phyloP scores from a whole-genome alignment of 2,329 filamentous ascomycete genomes.

The Microdochium nivale region DNA sequence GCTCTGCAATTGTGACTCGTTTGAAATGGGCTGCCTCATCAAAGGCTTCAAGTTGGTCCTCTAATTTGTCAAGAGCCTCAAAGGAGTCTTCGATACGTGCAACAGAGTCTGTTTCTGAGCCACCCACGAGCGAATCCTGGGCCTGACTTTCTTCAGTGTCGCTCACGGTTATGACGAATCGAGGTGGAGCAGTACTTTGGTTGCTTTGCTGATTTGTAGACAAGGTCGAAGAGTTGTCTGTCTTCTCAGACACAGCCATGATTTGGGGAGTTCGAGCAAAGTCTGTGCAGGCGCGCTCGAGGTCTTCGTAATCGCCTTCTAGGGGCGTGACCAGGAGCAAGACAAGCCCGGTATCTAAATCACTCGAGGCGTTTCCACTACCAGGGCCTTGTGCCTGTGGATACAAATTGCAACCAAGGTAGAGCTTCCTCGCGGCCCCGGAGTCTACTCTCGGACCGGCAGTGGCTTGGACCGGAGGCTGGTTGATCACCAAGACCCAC shows the following conservation, averaged over 20 bases:
- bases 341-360: slow-evolving; percentile 28
- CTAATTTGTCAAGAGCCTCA: slow-evolving; percentile 51
- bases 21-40: slow-evolving; percentile 18
- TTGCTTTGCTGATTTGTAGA: slow-evolving; percentile 1
- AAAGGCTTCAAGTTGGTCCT: slow-evolving; percentile 52
- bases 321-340: slow-evolving; percentile 26
- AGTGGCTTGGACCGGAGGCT: background rate
- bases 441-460: background rate
- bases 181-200: background rate
- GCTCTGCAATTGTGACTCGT: slow-evolving; percentile 9
- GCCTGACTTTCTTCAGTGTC: background rate
- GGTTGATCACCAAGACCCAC: slow-evolving; percentile 14
- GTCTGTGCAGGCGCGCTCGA: slow-evolving; percentile 4
- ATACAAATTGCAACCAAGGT: slow-evolving; percentile 46
- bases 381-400: slow-evolving; percentile 7
- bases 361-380: background rate
- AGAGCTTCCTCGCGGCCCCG: slow-evolving; percentile 19
- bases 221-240: slow-evolving; percentile 12
- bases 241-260: background rate
- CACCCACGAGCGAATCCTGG: slow-evolving; percentile 8
- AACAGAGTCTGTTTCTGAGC: slow-evolving; percentile 19
- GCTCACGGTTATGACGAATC: background rate
- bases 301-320: slow-evolving; percentile 7
- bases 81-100: slow-evolving; percentile 55
- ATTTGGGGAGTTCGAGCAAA: background rate